These are phyloP conservation scores for Coemansia guatemalensis DNA, from an alignment of 192 early-diverging fungal species.

Conservation along the genomic window DNA sequence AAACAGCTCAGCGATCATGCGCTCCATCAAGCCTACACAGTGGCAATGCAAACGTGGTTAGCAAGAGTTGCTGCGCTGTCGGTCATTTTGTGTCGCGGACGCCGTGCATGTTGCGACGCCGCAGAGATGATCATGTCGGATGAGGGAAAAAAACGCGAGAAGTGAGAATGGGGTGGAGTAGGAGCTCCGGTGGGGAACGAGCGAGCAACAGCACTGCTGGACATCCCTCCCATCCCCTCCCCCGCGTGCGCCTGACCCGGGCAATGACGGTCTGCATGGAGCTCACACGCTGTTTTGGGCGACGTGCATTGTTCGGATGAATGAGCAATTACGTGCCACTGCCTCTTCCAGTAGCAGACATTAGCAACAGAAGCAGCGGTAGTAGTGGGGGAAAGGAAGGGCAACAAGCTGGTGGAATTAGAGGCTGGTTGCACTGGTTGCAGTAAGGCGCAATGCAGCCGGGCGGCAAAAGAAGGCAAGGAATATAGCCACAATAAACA, in stretches of 20 bases:
- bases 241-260: not conserved
- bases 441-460: constrained; percentile 26
- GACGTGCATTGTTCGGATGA: not conserved
- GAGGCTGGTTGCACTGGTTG: constrained; percentile 15
- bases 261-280: not conserved
- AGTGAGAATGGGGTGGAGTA: not conserved
- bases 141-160: not conserved
- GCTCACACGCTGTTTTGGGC: not conserved
- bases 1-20: constrained; percentile 55
- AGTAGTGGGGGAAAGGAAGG: not conserved
- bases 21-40: constrained; percentile 50
- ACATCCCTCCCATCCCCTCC: not conserved
- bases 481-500: constrained; percentile 12
- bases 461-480: constrained; percentile 6
- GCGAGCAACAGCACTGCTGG: not conserved
- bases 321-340: not conserved
- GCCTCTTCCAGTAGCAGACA: not conserved
- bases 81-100: not conserved
- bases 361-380: not conserved
- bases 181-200: not conserved
- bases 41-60: not conserved
- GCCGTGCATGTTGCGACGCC: not conserved
- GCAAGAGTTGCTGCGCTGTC: not conserved
- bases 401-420: constrained; percentile 1
- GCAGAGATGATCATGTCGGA: not conserved